Percentiles rank a stretch among this genome's conserved stretches.
Conservation (phyloP, 441 rosid genomes). For the Hura crepitans region DNA sequence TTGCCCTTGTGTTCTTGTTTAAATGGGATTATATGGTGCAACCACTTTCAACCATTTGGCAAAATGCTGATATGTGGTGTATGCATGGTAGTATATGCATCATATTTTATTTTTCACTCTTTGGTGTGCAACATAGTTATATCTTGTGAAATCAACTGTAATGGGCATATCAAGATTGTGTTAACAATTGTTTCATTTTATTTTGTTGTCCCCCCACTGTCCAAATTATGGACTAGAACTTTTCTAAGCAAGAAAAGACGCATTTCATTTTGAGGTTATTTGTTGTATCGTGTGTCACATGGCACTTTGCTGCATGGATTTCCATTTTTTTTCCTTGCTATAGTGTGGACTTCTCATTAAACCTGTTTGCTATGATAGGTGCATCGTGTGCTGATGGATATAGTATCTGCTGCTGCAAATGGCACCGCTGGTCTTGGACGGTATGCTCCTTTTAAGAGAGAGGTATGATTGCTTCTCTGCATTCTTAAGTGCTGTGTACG, state of each 20-base stretch:
- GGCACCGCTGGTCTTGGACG: conserved; percentile 96
- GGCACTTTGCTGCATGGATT: not conserved
- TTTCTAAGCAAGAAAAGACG: not conserved
- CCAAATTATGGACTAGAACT: not conserved
- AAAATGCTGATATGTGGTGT: conserved; percentile 7
- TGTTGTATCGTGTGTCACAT: not conserved
- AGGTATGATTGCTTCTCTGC: conserved; percentile 41
- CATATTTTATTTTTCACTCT: not conserved
- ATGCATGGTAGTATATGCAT: not conserved
- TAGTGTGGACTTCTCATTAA: conserved; percentile 12
- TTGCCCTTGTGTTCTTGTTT: not conserved
- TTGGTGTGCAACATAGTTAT: not conserved
- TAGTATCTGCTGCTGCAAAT: conserved; percentile 79
- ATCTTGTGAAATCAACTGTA: conserved; percentile 6
- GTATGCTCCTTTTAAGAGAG: conserved; percentile 95
- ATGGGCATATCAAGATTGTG: not conserved
- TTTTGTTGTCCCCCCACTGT: not conserved
- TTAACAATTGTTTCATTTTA: not conserved
- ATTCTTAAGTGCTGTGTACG: conserved; percentile 15
- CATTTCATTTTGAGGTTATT: not conserved
- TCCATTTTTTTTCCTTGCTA: conserved; percentile 3
- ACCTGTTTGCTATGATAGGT: conserved; percentile 42
- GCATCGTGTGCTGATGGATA: conserved; percentile 84
- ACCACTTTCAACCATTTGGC: conserved; percentile 2
- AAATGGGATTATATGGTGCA: not conserved